Conservation (phyloP, 495 filamentous ascomycete species). For the Lasiosphaeria hispida region DNA sequence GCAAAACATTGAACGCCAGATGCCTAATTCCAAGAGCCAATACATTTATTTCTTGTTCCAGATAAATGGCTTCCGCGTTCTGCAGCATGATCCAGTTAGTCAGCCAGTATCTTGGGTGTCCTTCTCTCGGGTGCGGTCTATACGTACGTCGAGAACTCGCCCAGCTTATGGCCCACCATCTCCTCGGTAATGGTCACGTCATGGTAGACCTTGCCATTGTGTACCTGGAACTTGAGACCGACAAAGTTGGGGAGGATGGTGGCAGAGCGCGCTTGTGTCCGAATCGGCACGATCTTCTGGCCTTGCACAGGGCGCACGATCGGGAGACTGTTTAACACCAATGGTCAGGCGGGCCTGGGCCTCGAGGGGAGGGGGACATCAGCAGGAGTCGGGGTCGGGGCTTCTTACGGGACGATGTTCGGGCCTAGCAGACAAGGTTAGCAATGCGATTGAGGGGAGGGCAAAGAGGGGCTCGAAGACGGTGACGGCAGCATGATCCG, state of each 20-base stretch:
- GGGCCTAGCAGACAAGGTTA: slow-evolving; percentile 48
- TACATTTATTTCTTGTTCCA: slow-evolving; percentile 35
- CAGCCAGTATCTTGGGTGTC: slow-evolving; percentile 7
- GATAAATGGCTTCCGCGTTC: slow-evolving; percentile 81
- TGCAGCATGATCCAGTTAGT: slow-evolving; percentile 32
- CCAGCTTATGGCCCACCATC: slow-evolving; percentile 97
- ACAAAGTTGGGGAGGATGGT: slow-evolving; percentile 97
- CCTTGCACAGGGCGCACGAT: slow-evolving; percentile 61
- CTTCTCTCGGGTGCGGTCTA: not conserved
- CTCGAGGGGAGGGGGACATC: not conserved
- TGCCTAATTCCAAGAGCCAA: not conserved
- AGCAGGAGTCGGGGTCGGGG: not conserved
- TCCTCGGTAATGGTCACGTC: slow-evolving; percentile 91
- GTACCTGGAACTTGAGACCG: slow-evolving; percentile 85
- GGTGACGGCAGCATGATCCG: not conserved
- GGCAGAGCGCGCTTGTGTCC: slow-evolving; percentile 82
- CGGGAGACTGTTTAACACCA: slow-evolving; percentile 50
- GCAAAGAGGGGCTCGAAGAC: not conserved
- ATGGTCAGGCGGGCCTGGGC: not conserved
- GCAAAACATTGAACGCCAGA: not conserved
- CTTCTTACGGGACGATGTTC: slow-evolving; percentile 68
- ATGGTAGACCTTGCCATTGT: slow-evolving; percentile 92
- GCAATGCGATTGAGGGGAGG: slow-evolving; percentile 7
- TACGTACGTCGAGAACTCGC: slow-evolving; percentile 88
- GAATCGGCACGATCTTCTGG: slow-evolving; percentile 67